Evolutionary conservation across 2,329 filamentous ascomycete genomes (phyloP).

Genomic region (Zymoseptoria tritici): DNA sequence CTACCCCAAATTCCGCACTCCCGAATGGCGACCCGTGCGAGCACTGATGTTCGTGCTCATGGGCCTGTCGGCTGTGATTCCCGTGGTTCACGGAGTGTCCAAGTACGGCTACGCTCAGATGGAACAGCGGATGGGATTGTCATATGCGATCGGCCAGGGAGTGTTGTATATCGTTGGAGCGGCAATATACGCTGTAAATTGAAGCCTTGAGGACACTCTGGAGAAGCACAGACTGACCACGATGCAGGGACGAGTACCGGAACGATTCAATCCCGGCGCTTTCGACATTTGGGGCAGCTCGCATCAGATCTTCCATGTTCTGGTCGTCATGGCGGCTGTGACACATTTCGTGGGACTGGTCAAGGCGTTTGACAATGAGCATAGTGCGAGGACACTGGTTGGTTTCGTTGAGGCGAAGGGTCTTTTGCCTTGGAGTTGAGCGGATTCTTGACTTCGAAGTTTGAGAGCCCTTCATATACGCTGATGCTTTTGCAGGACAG

Average conservation of each 20-base stretch:
- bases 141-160: slow-evolving; percentile 74
- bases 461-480: background rate
- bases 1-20: slow-evolving; percentile 75
- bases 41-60: slow-evolving; percentile 84
- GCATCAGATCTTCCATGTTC: slow-evolving; percentile 91
- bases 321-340: slow-evolving; percentile 74
- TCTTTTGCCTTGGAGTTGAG: background rate
- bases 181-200: slow-evolving; percentile 69
- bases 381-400: slow-evolving; percentile 33
- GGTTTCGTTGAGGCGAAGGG: background rate
- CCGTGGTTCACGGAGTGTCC: slow-evolving; percentile 67
- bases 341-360: slow-evolving; percentile 75
- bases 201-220: background rate
- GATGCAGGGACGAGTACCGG: slow-evolving; percentile 65
- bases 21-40: slow-evolving; percentile 74
- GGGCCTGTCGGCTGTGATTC: slow-evolving; percentile 75
- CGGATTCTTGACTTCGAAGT: background rate
- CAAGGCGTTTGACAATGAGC: slow-evolving; percentile 79
- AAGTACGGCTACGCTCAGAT: slow-evolving; percentile 62
- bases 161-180: slow-evolving; percentile 80
- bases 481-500: background rate
- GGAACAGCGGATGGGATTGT: slow-evolving; percentile 67
- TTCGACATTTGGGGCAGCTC: slow-evolving; percentile 92
- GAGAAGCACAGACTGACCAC: slow-evolving; percentile 1
- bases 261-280: slow-evolving; percentile 65